Evolutionary conservation across 106 monocot species (phyloP), one percentile per base, ranked within the genome.

Genomic region (Dendrobium huoshanense): DNA sequence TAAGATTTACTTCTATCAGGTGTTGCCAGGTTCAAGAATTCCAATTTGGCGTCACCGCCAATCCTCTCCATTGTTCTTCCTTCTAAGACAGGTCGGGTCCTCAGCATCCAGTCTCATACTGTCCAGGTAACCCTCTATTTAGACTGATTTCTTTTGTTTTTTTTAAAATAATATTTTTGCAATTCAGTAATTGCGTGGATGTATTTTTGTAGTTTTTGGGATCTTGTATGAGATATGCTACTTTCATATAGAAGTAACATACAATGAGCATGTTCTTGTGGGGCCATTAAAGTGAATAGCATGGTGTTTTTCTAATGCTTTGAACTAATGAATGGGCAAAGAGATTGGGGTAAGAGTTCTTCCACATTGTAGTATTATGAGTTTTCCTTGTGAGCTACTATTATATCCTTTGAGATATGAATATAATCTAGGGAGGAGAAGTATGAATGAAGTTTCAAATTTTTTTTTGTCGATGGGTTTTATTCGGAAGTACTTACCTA

Each of bases 21-120:
- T 29, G 2, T 7, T 58, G 41, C 27, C 73, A 77, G 80, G 54
- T 77, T 45, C 11, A 80, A 42, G 78, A 73, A 72, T 40, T 67
- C 9, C 54, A 55, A 44, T 43, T 64, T 75, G 43, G 81, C 92
- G 29, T 85, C 78, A 10, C 87, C 99, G 1, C 99, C 99, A 73
- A 83, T 99, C 67, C 93, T 99, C 22, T 91, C 95, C 24, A 75
- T 99, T 4, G 91, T 87, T 4, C 87, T 99, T 33, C 99, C 99
- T 0, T 93, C 99, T 37, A 91, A 85, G 59, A 99, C 99, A 16
- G 99, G 99, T 16, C 95, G 99, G 55, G 91, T 99, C 49, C 95
- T 99, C 85, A 99, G 99, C 83, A 99, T 99, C 87, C 99, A 99
- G 47, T 99, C 99, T 17, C 99, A 99, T 85, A 95, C 99, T 5